Evolutionary conservation across 169 alveolate species (phyloP).

Genomic region (Miamiensis avidus): DNA sequence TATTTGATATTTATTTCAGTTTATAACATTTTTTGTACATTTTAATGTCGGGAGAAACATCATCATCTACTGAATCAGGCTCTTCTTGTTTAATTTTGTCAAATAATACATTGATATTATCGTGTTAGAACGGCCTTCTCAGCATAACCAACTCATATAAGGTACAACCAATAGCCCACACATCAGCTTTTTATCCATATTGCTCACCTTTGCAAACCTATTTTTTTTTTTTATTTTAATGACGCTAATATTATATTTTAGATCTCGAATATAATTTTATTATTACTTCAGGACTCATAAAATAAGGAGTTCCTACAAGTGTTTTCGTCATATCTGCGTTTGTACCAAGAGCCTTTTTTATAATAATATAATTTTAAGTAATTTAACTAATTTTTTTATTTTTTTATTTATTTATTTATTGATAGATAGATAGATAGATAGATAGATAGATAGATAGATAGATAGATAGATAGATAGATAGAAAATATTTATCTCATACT

Average conservation of each 20-base stretch:
- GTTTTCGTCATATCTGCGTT: slow-evolving; percentile 54
- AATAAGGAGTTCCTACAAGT: slow-evolving; percentile 72
- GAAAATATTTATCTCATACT: background rate
- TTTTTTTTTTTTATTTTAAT: too few species aligned
- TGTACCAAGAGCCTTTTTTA: slow-evolving; percentile 53
- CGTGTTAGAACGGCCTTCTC: slow-evolving; percentile 68
- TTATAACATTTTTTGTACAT: background rate
- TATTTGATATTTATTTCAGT: too few species aligned
- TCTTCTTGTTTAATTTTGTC: slow-evolving; percentile 55
- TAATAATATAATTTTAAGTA: too few species aligned
- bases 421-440: too few species aligned
- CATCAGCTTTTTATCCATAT: slow-evolving; percentile 70
- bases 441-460: too few species aligned
- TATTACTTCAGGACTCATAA: slow-evolving; percentile 73
- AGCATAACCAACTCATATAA: slow-evolving; percentile 61
- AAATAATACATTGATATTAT: slow-evolving; percentile 49
- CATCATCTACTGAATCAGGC: slow-evolving; percentile 39
- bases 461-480: too few species aligned
- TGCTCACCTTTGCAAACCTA: slow-evolving; percentile 52
- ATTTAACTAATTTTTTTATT: too few species aligned
- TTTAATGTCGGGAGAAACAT: background rate
- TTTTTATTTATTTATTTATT: too few species aligned
- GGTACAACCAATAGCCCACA: slow-evolving; percentile 76
- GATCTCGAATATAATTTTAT: too few species aligned
- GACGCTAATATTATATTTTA: too few species aligned